Conservation (phyloP, 768 basidiomycete species). For the Suillus bovinus region DNA sequence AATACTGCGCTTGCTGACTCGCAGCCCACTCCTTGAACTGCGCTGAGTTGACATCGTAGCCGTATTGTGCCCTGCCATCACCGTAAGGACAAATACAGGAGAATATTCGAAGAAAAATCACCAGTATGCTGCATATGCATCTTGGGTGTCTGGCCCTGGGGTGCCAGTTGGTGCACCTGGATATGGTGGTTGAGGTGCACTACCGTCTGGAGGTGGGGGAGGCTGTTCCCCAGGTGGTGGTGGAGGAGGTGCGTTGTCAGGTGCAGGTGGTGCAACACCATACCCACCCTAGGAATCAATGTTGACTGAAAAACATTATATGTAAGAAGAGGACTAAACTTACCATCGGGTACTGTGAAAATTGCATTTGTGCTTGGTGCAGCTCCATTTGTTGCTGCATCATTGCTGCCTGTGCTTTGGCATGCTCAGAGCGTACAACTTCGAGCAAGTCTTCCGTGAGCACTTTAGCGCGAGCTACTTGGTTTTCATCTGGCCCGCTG, state of each 20-base stretch:
- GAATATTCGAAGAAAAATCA: conserved; percentile 30
- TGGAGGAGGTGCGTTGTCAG: conserved; percentile 41
- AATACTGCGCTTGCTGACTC: conserved; percentile 64
- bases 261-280: conserved; percentile 39
- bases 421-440: conserved; percentile 87
- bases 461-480: conserved; percentile 84
- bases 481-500: conserved; percentile 80
- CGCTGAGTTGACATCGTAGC: conserved; percentile 81
- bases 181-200: conserved; percentile 39
- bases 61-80: conserved; percentile 70
- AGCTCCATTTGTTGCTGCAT: conserved; percentile 85
- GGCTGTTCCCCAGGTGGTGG: conserved; percentile 54
- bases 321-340: conserved; percentile 25
- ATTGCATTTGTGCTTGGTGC: conserved; percentile 80
- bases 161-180: conserved; percentile 43
- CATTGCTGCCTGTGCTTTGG: conserved; percentile 66
- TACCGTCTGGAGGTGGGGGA: conserved; percentile 53
- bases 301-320: neutral
- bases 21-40: conserved; percentile 85
- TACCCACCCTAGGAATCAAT: conserved; percentile 31
- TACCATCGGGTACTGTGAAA: conserved; percentile 66
- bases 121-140: conserved; percentile 65
- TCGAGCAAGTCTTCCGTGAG: conserved; percentile 87
- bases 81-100: neutral
- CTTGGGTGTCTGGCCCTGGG: conserved; percentile 19